Evolutionary conservation across 768 basidiomycete genomes (phyloP).

Genomic region (Auriscalpium orientale): DNA sequence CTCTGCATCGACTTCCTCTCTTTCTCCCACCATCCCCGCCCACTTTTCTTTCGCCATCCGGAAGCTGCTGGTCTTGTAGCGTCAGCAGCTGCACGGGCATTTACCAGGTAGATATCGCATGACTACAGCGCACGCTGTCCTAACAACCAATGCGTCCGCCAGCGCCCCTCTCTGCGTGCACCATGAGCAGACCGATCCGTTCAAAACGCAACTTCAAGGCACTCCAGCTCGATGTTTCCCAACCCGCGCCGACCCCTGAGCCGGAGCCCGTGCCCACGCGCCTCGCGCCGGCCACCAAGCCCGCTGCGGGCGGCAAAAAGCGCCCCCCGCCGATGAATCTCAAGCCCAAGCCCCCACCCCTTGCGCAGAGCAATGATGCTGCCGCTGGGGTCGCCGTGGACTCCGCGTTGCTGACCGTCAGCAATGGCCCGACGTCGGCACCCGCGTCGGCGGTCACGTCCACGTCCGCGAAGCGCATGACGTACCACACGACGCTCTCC

Average conservation of each 20-base stretch:
- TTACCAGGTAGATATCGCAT: no score
- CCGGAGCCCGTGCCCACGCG: slow-evolving; percentile 29
- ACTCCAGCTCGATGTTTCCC: slow-evolving; percentile 61
- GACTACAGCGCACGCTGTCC: no score
- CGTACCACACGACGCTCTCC: slow-evolving; percentile 72
- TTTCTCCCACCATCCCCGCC: no score
- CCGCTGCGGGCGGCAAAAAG: slow-evolving; percentile 45
- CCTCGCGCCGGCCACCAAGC: slow-evolving; percentile 24
- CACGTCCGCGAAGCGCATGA: slow-evolving; percentile 52
- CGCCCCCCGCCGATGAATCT: slow-evolving; percentile 80
- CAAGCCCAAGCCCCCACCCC: slow-evolving; percentile 50
- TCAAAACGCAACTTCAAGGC: slow-evolving; percentile 92
- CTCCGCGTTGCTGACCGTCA: slow-evolving; percentile 41
- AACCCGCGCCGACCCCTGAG: slow-evolving; percentile 32
- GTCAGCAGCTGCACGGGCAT: no score
- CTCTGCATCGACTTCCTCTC: no score
- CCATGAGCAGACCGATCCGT: slow-evolving; percentile 58
- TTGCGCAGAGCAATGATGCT: slow-evolving; percentile 17
- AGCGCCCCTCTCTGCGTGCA: not conserved
- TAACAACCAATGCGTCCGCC: no score
- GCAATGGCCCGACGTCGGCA: slow-evolving; percentile 39
- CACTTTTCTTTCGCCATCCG: no score
- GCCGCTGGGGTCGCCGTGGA: slow-evolving; percentile 23
- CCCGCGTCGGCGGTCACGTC: slow-evolving; percentile 42
- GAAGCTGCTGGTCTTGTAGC: no score